Evolutionary conservation across 495 filamentous ascomycete species (phyloP).

Genomic region (Staphylotrichum tortipilum): DNA sequence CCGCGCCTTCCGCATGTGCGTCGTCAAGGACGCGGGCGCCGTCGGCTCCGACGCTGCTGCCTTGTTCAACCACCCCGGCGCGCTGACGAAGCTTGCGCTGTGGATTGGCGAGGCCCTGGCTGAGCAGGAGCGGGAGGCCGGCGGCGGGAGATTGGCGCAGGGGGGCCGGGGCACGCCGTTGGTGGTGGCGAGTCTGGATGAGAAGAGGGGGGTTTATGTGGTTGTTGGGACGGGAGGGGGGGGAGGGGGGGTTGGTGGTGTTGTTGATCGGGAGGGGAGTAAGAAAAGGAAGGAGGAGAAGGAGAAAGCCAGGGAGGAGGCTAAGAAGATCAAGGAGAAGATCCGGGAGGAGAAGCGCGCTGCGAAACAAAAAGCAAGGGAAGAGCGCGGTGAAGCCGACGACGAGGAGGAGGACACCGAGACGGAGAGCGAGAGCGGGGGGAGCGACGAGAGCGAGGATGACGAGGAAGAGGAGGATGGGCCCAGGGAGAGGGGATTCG

Average conservation of each 20-base stretch:
- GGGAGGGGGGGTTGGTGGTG: conserved; percentile 53
- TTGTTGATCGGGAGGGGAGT: conserved; percentile 52
- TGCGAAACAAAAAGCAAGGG: conserved; percentile 45
- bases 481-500: conserved; percentile 50
- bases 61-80: conserved; percentile 84
- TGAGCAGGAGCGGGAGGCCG: conserved; percentile 72
- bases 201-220: conserved; percentile 78
- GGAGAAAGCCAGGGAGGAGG: conserved; percentile 54
- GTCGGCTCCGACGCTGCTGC: conserved; percentile 67
- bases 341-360: conserved; percentile 55
- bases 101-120: conserved; percentile 92
- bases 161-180: conserved; percentile 71
- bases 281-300: conserved; percentile 50
- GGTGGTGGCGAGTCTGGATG: conserved; percentile 82
- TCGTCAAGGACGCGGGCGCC: conserved; percentile 92
- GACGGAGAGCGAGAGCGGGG: conserved; percentile 38
- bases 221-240: conserved; percentile 84
- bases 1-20: conserved; percentile 84
- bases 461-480: conserved; percentile 54
- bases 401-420: conserved; percentile 16
- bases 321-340: conserved; percentile 49
- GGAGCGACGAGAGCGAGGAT: conserved; percentile 53
- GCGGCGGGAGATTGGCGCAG: conserved; percentile 58
- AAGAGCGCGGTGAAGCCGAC: conserved; percentile 44
- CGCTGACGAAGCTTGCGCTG: conserved; percentile 81